Evolutionary conservation across 805 yeast genomes (phyloP).

Genomic region (Lipomyces yamadae): DNA sequence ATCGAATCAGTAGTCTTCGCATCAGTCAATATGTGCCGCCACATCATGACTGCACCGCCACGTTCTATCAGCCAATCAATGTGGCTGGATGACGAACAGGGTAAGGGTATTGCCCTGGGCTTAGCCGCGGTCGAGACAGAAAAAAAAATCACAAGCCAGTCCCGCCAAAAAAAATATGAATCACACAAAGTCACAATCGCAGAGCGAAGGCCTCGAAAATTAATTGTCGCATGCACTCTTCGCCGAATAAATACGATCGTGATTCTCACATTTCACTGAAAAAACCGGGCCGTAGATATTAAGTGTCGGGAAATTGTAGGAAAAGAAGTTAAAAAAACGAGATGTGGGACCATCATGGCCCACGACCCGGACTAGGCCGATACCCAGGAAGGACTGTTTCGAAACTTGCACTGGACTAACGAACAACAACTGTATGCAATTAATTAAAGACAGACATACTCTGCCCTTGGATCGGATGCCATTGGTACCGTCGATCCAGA

Average conservation of each 20-base stretch:
- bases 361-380: too few relatives aligned
- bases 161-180: background rate
- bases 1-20: background rate
- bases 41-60: background rate
- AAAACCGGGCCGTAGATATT: background rate
- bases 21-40: background rate
- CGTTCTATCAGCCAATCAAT: background rate
- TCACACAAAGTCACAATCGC: background rate
- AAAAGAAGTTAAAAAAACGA: background rate
- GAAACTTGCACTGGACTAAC: background rate
- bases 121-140: background rate
- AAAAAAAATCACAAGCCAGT: background rate
- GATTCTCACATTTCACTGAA: too few relatives aligned
- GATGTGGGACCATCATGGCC: background rate
- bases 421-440: background rate
- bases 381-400: background rate
- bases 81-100: background rate
- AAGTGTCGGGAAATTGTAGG: too few relatives aligned
- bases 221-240: background rate
- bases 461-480: slow-evolving; percentile 89
- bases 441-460: slow-evolving; percentile 16
- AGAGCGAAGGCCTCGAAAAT: background rate
- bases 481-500: slow-evolving; percentile 96
- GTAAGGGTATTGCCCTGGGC: background rate
- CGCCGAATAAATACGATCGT: background rate